Evolutionary conservation across 371 early-diverging fungal genomes (phyloP).

Genomic region (Mucor mucedo): DNA sequence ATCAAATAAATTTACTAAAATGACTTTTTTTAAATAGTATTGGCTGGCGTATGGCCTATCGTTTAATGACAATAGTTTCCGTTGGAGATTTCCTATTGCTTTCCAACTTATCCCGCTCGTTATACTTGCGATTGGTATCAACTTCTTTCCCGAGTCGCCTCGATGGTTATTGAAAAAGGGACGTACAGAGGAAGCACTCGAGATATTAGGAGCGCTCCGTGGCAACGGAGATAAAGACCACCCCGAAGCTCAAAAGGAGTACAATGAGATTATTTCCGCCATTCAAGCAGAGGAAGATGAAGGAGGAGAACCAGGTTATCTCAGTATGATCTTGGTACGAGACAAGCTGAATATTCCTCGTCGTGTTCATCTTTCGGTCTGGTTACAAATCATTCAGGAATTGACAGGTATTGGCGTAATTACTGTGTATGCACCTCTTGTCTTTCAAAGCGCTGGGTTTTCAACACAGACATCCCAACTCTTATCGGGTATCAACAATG

Average conservation of each 20-base stretch:
- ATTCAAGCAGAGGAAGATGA: conserved; percentile 34
- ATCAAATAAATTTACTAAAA: background rate
- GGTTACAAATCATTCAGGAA: conserved; percentile 52
- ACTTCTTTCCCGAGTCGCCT: conserved; percentile 45
- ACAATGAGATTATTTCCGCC: conserved; percentile 34
- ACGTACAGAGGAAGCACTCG: conserved; percentile 44
- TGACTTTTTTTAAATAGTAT: conserved; percentile 25
- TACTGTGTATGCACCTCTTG: conserved; percentile 48
- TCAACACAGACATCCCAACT: conserved; percentile 36
- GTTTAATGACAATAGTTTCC: conserved; percentile 39
- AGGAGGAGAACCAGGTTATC: conserved; percentile 42
- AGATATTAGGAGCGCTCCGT: conserved; percentile 44
- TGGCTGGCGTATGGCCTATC: conserved; percentile 50
- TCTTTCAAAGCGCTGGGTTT: conserved; percentile 41
- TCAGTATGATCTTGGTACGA: conserved; percentile 41
- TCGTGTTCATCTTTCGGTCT: conserved; percentile 48
- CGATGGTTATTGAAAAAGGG: conserved; percentile 44
- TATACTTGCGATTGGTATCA: conserved; percentile 39
- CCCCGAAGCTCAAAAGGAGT: conserved; percentile 40
- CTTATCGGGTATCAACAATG: conserved; percentile 44
- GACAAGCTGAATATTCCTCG: conserved; percentile 46
- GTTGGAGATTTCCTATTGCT: conserved; percentile 51
- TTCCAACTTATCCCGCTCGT: conserved; percentile 48
- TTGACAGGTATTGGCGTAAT: conserved; percentile 48
- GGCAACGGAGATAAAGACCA: conserved; percentile 42